Evolutionary conservation across 768 basidiomycete species (phyloP).

Genomic region (Scleroderma bovista): DNA sequence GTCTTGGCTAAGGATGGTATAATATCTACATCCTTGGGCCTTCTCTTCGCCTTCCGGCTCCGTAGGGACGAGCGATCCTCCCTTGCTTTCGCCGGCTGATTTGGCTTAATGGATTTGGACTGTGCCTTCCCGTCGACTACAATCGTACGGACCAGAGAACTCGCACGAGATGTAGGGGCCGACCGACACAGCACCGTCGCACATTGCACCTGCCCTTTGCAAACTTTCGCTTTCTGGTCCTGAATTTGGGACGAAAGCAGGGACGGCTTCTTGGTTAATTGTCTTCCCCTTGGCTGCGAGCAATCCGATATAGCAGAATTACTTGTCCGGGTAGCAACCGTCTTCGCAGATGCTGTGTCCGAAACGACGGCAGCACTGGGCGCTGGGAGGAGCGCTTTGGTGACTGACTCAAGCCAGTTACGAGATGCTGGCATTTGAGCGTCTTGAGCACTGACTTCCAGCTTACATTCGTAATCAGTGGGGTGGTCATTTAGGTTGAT

Average conservation of each 20-base stretch:
- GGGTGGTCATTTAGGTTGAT: conserved; percentile 30
- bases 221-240: conserved; percentile 22
- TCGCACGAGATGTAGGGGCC: conserved; percentile 59
- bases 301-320: conserved; percentile 19
- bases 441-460: conserved; percentile 27
- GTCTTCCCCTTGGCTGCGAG: conserved; percentile 11
- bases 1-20: conserved; percentile 61
- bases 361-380: conserved; percentile 38
- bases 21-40: conserved; percentile 31
- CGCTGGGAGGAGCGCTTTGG: conserved; percentile 56
- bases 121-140: conserved; percentile 16
- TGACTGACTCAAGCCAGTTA: conserved; percentile 70
- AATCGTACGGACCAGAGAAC: conserved; percentile 36
- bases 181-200: conserved; percentile 64
- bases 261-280: conserved; percentile 21
- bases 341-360: conserved; percentile 19
- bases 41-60: conserved; percentile 19
- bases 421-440: conserved; percentile 51
- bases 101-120: conserved; percentile 8
- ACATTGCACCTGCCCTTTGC: conserved; percentile 37
- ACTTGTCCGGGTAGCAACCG: conserved; percentile 18
- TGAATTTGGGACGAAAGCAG: conserved; percentile 31
- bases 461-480: conserved; percentile 16
- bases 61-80: conserved; percentile 11
- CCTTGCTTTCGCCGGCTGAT: conserved; percentile 23